Conservation (phyloP, 495 filamentous ascomycete species). For the Amniculicola lignicola region DNA sequence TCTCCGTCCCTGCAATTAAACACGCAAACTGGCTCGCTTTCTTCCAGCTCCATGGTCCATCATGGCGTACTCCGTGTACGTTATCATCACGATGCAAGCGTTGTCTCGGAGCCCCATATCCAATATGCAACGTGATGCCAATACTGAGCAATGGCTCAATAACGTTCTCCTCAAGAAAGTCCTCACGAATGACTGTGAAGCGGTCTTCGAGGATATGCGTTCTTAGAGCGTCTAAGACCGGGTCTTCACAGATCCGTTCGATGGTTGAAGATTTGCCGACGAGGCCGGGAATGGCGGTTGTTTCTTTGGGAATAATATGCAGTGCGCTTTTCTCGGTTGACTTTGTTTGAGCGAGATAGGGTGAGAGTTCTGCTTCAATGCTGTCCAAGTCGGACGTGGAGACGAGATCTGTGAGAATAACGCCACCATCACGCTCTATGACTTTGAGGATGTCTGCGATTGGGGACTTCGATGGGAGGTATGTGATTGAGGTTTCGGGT, state of each 20-base stretch:
- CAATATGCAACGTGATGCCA: slow-evolving; percentile 35
- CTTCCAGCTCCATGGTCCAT: not conserved
- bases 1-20: slow-evolving; percentile 15
- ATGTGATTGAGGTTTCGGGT: not conserved
- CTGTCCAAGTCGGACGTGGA: slow-evolving; percentile 14
- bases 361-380: slow-evolving; percentile 28
- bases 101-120: slow-evolving; percentile 28
- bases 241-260: slow-evolving; percentile 9
- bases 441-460: slow-evolving; percentile 38
- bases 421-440: slow-evolving; percentile 40
- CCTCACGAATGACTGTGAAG: slow-evolving; percentile 17
- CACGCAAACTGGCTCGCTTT: slow-evolving; percentile 6
- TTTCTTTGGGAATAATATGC: slow-evolving; percentile 25
- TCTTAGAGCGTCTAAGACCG: slow-evolving; percentile 32
- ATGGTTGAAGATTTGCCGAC: slow-evolving; percentile 41
- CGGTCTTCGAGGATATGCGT: slow-evolving; percentile 5
- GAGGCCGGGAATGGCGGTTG: slow-evolving; percentile 32
- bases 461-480: slow-evolving; percentile 7
- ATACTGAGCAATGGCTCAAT: slow-evolving; percentile 36
- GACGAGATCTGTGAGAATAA: slow-evolving; percentile 38
- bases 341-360: not conserved
- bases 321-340: not conserved
- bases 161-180: slow-evolving; percentile 17
- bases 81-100: slow-evolving; percentile 40
- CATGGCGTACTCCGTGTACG: slow-evolving; percentile 30